phyloP scores from a whole-genome alignment of 2,329 filamentous ascomycete genomes.

The Fusarium gaditjirri region DNA sequence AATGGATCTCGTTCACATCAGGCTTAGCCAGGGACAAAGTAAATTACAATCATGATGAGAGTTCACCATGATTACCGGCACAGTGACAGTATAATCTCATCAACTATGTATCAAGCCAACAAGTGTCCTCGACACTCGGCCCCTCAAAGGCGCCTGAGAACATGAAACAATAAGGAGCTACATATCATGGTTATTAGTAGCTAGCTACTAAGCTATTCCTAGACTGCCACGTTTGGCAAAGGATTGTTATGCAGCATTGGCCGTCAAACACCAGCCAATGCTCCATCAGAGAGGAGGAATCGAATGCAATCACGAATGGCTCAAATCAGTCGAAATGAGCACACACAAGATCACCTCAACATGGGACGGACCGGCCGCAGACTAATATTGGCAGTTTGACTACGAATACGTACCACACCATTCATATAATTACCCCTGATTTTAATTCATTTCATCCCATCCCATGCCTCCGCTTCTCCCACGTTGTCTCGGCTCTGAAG shows the following conservation, averaged over 20 bases:
- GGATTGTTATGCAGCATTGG: constrained; percentile 8
- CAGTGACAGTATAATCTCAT: constrained; percentile 11
- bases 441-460: neutral
- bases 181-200: neutral
- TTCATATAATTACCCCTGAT: constrained; percentile 9
- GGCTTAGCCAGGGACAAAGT: constrained; percentile 36
- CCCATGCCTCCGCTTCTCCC: neutral
- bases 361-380: constrained; percentile 25
- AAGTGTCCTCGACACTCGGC: constrained; percentile 14
- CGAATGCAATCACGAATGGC: neutral
- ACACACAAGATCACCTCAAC: constrained; percentile 20
- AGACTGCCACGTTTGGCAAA: constrained; percentile 17
- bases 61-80: constrained; percentile 21
- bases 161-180: constrained; percentile 30
- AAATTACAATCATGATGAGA: constrained; percentile 35
- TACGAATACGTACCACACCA: constrained; percentile 7
- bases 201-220: neutral
- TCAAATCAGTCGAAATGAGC: constrained; percentile 20
- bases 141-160: constrained; percentile 4
- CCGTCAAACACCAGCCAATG: neutral
- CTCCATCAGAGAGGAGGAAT: neutral
- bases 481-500: constrained; percentile 3
- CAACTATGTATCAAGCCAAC: constrained; percentile 4
- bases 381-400: constrained; percentile 7
- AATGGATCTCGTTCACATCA: constrained; percentile 42